phyloP scores from a whole-genome alignment of 2,329 filamentous ascomycete species.

The Keithomyces neogunnii region DNA sequence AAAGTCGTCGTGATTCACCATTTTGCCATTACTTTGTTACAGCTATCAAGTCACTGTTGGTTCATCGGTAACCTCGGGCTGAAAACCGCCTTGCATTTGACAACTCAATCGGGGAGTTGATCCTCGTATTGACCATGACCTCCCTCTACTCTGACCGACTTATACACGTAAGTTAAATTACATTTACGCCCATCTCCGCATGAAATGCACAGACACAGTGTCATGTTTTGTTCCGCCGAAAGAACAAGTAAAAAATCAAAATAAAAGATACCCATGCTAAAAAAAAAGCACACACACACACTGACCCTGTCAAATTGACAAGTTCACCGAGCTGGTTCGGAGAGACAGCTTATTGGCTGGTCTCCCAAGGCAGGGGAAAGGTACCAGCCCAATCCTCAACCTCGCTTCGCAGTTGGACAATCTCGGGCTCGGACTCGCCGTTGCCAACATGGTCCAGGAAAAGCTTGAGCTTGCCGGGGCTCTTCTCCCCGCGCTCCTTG shows the following conservation, averaged over 20 bases:
- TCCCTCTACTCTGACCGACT: neutral
- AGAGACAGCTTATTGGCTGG: conserved; percentile 16
- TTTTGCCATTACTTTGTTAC: too few species aligned
- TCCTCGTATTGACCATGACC: conserved; percentile 4
- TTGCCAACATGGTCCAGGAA: conserved; percentile 62
- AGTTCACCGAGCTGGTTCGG: neutral
- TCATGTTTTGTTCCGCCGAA: neutral
- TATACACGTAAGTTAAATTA: conserved; percentile 9
- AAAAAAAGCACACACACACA: neutral
- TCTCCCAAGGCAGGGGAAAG: conserved; percentile 62
- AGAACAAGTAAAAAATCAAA: neutral
- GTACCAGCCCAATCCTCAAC: conserved; percentile 73
- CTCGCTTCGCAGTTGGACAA: conserved; percentile 63
- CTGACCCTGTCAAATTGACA: neutral
- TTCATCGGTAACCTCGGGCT: too few species aligned
- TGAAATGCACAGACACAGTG: neutral
- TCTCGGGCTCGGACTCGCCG: conserved; percentile 60
- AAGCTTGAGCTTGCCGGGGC: conserved; percentile 52
- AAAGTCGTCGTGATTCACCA: too few species aligned
- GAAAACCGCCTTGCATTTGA: neutral
- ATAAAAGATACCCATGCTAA: neutral
- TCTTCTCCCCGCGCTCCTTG: conserved; percentile 59
- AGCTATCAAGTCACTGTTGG: too few species aligned
- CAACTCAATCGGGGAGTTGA: conserved; percentile 5
- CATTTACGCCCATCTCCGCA: conserved; percentile 1